Conservation (phyloP, 352 stramenopile genomes). For the Pythium brassicae region DNA sequence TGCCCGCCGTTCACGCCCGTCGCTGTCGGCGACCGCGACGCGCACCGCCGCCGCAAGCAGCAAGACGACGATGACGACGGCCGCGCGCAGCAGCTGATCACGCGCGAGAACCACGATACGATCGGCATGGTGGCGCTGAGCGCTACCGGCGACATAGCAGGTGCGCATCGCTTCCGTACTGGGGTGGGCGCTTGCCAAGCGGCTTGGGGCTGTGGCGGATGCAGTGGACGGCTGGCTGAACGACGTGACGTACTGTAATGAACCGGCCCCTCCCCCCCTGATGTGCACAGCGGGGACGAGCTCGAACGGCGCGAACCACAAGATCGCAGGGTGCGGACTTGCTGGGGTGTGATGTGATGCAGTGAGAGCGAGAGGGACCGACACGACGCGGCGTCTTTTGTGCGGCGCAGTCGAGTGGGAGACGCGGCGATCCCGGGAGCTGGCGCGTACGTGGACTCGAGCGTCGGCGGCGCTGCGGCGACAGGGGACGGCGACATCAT, state of each 20-base stretch:
- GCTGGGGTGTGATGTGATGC: too few species aligned
- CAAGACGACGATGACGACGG: not conserved
- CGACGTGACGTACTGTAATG: not conserved
- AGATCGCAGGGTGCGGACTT: constrained; percentile 68
- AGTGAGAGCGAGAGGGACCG: constrained; percentile 1
- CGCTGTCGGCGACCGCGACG: too few species aligned
- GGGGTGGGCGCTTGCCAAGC: too few species aligned
- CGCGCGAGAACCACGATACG: constrained; percentile 84
- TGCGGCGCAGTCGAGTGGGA: constrained; percentile 63
- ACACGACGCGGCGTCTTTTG: not conserved
- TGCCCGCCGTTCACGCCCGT: constrained; percentile 81
- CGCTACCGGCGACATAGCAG: constrained; percentile 59
- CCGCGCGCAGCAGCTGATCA: constrained; percentile 27
- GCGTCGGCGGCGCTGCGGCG: constrained; percentile 72
- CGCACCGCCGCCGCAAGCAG: not conserved
- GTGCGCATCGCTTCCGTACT: constrained; percentile 14
- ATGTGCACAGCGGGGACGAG: constrained; percentile 60
- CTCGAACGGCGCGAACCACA: constrained; percentile 88
- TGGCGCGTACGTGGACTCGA: constrained; percentile 84
- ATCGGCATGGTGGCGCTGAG: constrained; percentile 86
- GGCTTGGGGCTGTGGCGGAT: too few species aligned
- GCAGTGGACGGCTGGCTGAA: too few species aligned
- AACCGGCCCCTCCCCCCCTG: not conserved
- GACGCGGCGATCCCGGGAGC: constrained; percentile 81
- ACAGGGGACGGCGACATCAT: constrained; percentile 90